These are phyloP conservation scores for Juglanconis oblonga DNA, from an alignment of 2,329 filamentous ascomycete species.

Conservation along the genomic window DNA sequence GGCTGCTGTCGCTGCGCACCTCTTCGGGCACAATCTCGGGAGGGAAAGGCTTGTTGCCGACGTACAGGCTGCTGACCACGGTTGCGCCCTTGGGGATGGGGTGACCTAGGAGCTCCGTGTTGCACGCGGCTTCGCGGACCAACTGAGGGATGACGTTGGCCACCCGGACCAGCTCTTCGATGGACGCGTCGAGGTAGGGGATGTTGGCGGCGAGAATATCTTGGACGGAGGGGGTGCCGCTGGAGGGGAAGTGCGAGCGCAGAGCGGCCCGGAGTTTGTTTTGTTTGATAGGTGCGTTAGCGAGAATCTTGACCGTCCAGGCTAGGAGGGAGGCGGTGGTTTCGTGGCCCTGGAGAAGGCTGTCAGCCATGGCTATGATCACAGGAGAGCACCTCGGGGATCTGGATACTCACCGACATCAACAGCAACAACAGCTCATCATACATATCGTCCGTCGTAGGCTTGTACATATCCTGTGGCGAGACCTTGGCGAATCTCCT, in stretches of 20 bases:
- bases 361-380: neutral
- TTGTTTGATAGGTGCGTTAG: slow-evolving; percentile 1
- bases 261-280: slow-evolving; percentile 7
- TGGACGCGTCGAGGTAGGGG: slow-evolving; percentile 14
- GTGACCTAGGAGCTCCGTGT: slow-evolving; percentile 9
- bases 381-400: neutral
- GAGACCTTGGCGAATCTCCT: slow-evolving; percentile 10
- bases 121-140: slow-evolving; percentile 9
- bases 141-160: slow-evolving; percentile 11
- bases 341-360: slow-evolving; percentile 6
- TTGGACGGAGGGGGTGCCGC: neutral
- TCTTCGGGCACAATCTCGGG: neutral
- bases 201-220: slow-evolving; percentile 11
- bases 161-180: slow-evolving; percentile 14
- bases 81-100: slow-evolving; percentile 8
- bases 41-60: slow-evolving; percentile 10
- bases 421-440: slow-evolving; percentile 12
- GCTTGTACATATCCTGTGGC: slow-evolving; percentile 4
- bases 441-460: slow-evolving; percentile 13
- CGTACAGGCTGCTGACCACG: slow-evolving; percentile 13
- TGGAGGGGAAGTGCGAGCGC: slow-evolving; percentile 1
- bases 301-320: slow-evolving; percentile 16
- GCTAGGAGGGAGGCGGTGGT: slow-evolving; percentile 13
- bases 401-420: slow-evolving; percentile 1
- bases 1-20: slow-evolving; percentile 4